Evolutionary conservation across 768 basidiomycete genomes (phyloP).

Genomic region (Leccinum boreale): DNA sequence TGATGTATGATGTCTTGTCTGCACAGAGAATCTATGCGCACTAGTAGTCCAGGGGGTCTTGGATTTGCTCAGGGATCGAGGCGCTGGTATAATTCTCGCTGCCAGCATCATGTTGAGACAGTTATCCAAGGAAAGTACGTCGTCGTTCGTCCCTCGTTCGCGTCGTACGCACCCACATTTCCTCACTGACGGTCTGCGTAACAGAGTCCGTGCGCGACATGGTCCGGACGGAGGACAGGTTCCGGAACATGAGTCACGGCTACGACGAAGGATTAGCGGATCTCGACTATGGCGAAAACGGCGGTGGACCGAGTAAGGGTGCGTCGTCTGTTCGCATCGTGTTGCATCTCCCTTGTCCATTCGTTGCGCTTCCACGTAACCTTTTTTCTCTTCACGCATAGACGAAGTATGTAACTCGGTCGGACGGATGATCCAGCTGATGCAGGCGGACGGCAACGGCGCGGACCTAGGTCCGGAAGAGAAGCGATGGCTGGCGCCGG

Average conservation of each 20-base stretch:
- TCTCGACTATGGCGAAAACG: conserved; percentile 14
- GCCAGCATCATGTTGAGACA: conserved; percentile 12
- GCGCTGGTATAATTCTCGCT: conserved; percentile 13
- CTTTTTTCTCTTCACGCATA: neutral
- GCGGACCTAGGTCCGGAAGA: neutral
- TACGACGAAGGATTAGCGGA: conserved; percentile 16
- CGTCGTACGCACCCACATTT: neutral
- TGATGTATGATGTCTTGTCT: neutral
- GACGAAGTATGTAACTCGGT: conserved; percentile 24
- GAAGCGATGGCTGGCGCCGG: conserved; percentile 8
- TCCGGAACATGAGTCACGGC: conserved; percentile 17
- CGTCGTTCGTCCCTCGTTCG: neutral
- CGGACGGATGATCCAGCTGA: conserved; percentile 19
- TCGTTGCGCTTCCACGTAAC: too few species aligned
- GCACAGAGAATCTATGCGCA: conserved; percentile 10
- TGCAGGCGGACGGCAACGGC: conserved; percentile 12
- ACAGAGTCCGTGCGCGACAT: conserved; percentile 17
- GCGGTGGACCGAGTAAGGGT: conserved; percentile 12
- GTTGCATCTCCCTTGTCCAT: neutral
- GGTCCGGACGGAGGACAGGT: conserved; percentile 9
- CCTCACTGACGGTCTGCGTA: neutral
- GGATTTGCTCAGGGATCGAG: conserved; percentile 15
- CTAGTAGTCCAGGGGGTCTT: conserved; percentile 11
- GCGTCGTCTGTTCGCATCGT: neutral
- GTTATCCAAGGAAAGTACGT: conserved; percentile 17